Evolutionary conservation across 495 filamentous ascomycete species (phyloP).

Genomic region (Ramalina peruviana): DNA sequence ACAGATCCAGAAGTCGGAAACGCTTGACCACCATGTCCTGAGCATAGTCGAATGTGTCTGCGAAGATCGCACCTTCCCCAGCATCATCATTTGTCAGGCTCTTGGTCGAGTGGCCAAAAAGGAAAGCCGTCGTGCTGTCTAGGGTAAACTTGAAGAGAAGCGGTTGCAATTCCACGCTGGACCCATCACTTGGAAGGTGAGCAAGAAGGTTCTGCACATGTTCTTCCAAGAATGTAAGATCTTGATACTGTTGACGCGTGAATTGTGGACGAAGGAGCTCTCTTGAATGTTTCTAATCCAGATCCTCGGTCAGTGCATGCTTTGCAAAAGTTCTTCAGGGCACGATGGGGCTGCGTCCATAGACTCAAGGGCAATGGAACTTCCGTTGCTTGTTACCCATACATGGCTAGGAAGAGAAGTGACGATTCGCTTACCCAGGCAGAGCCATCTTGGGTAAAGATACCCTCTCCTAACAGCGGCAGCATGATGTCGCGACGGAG

Average conservation of each 20-base stretch:
- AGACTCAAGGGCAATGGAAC: no score
- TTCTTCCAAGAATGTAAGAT: conserved; percentile 9
- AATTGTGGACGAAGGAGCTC: conserved; percentile 35
- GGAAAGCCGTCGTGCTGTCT: conserved; percentile 31
- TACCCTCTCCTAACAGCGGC: conserved; percentile 36
- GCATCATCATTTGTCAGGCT: conserved; percentile 19
- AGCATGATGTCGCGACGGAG: conserved; percentile 19
- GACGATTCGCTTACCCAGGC: conserved; percentile 22
- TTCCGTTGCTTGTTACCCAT: no score
- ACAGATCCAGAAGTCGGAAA: conserved; percentile 27
- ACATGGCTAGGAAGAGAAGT: no score
- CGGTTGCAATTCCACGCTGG: conserved; percentile 32
- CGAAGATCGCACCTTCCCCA: conserved; percentile 19
- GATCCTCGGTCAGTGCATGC: no score
- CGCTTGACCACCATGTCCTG: conserved; percentile 27
- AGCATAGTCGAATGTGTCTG: conserved; percentile 25
- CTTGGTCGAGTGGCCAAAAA: conserved; percentile 32
- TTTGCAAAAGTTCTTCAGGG: no score
- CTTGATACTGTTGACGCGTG: conserved; percentile 14
- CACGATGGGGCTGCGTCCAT: no score
- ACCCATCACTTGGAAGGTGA: conserved; percentile 1
- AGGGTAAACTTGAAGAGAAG: conserved; percentile 38
- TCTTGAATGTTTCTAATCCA: conserved; percentile 27
- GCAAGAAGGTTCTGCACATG: conserved; percentile 8
- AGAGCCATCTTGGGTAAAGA: conserved; percentile 40